Conservation (phyloP, 306 rosid genomes). For the Pyrus betulifolia region DNA sequence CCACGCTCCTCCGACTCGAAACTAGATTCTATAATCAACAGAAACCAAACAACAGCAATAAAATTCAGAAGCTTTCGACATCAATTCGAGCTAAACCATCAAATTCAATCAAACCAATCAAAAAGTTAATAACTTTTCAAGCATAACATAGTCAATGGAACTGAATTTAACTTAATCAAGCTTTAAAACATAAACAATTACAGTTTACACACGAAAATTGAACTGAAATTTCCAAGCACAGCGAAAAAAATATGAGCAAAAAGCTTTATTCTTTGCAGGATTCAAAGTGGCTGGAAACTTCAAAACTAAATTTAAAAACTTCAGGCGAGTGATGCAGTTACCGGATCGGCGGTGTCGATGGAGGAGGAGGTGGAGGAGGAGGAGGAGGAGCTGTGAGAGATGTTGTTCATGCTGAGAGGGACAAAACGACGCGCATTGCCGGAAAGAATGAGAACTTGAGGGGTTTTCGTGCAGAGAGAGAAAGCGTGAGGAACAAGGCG, state of each 20-base stretch:
- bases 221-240: not conserved
- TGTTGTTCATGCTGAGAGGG: slow-evolving; percentile 44
- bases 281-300: not conserved
- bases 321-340: slow-evolving; percentile 7
- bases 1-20: slow-evolving; percentile 38
- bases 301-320: not conserved
- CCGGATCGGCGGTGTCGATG: slow-evolving; percentile 48
- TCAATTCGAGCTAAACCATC: not conserved
- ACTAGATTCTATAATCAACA: slow-evolving; percentile 29
- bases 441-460: not conserved
- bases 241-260: not conserved
- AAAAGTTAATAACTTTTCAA: not conserved
- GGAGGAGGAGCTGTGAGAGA: slow-evolving; percentile 46
- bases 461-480: not conserved
- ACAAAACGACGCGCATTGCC: slow-evolving; percentile 30
- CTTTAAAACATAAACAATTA: not conserved
- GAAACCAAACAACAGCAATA: not conserved
- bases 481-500: slow-evolving; percentile 17
- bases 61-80: not conserved
- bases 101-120: not conserved
- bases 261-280: not conserved
- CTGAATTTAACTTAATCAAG: not conserved
- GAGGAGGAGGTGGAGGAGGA: slow-evolving; percentile 37
- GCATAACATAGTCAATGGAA: not conserved
- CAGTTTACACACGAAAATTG: not conserved